Evolutionary conservation across 176 grass and related monocot genomes (phyloP), one percentile per base, ranked within the genome.

Genomic region (Juncus inflexus): DNA sequence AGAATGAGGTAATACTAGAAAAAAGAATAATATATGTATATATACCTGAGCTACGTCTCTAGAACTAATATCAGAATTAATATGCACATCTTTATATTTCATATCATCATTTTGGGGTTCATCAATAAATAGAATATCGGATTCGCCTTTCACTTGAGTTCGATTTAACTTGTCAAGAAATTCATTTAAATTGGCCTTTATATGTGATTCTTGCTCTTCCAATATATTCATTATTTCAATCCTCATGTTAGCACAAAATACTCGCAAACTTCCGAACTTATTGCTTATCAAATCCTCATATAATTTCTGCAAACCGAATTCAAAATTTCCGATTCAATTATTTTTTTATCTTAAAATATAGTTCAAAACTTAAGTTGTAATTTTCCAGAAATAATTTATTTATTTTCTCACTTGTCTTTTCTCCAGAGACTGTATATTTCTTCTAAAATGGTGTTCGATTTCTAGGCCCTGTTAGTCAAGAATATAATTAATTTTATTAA

Each of bases 401-500:
- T 57, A 12, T 67, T 65, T 9, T 9, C 57, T 74, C 77, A 89
- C 92, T 74, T 83, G 84, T 83, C 69, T 88, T 68, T 86, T 91
- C 67, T 97, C 87, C 70, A 86, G 63, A 69, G 69, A 72, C 3
- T 70, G 74, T 42, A 59, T 74, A 74, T 84, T 97, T 77, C 80
- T 86, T 80, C 80, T 86, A 53, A 89, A 79, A 77, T 97, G 92
- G 11, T 81, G 82, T 61, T 97, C 92, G 76, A 97, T 97, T 49
- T 91, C 79, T 67, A 97, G 77, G 8, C 87, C 87, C 92, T 97
- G 60, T 38, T 62, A 12, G 70, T 64, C 15, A 58, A 84, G 74
- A 76, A 76, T 42, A 14, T 68, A 39, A 35, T 52, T 60, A 12
- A 56, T 65, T 51, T 37, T 39, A 56, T 61, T 51, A 15, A 49